Base-by-base conservation (phyloP, 306 rosid genomes). In the Ammopiptanthus mongolicus region DNA sequence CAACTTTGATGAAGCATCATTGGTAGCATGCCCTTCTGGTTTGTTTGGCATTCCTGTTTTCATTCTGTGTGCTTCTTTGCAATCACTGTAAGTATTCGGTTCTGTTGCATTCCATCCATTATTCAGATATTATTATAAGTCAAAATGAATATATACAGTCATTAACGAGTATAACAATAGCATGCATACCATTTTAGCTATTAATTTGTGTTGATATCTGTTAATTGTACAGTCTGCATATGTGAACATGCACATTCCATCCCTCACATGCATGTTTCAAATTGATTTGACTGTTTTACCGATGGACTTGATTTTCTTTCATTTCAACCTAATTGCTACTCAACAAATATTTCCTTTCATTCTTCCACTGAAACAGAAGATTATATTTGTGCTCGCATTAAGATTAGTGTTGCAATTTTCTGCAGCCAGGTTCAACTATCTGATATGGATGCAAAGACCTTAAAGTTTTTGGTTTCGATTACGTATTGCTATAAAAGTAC, bases 21-120 rank as follows among this genome's bases (percentile, higher is more conserved):
- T 65, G 70, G 59, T 51, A 75, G 73, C 83, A 61, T 51, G 76
- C 80, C 68, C 73, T 36, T 80, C 86, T 28, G 79, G 78, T 50
- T 69, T 66, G 47, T 81, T 69, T 78, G 95, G 96, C 42, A 64
- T 80, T 81, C 93, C 95, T 31, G 89, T 94, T 21, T 88, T 88
- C 69, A 81, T 87, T 85, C 86, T 90, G 62, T 94, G 91, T 62
- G 89, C 97, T 74, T 81, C 89, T 44, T 72, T 91, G 87, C 86
- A 83, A 56, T 86, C 91, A 53, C 71, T 87, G 98, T 94, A 84
- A 87, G 98, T 86, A 74, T 25, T 59, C 25, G 33, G 42, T 19
- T 65, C 69, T 25, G 55, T 51, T 51, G 22, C 29, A 44, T 69
- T 67, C 52, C 57, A 13, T 61, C 5, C 56, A 18, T 31, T 59